Conservation (phyloP, 805 yeast species). For the Geotrichum ghanense region DNA sequence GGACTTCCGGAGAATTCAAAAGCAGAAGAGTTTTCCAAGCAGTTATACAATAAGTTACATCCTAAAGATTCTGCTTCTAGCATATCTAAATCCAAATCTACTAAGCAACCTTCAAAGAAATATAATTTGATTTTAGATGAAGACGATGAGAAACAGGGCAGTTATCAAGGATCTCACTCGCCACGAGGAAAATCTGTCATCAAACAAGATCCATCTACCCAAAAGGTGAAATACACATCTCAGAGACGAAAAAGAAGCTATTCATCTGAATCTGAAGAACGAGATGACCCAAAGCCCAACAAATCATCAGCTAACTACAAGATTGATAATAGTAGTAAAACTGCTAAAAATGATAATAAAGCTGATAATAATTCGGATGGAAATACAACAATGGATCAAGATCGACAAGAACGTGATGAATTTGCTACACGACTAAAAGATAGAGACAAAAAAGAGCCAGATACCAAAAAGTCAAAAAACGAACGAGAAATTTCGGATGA, state of each 20-base stretch:
- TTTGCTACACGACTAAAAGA: conserved; percentile 20
- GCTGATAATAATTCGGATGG: background rate
- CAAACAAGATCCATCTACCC: background rate
- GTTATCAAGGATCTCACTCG: background rate
- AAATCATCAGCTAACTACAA: conserved; percentile 5
- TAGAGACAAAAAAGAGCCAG: conserved; percentile 10
- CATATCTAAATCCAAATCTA: background rate
- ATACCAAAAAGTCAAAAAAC: background rate
- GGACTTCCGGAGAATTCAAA: conserved; percentile 14
- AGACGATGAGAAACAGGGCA: background rate
- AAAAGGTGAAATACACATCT: background rate
- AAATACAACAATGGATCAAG: conserved; percentile 15
- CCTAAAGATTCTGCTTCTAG: background rate
- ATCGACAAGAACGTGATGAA: conserved; percentile 22
- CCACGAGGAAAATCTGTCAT: no score
- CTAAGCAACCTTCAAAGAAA: background rate
- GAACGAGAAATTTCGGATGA: conserved; percentile 4
- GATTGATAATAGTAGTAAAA: no score
- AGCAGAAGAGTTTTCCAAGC: conserved; percentile 11
- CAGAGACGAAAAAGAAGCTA: background rate
- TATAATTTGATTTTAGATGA: background rate
- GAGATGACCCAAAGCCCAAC: conserved; percentile 1
- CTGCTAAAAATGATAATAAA: no score
- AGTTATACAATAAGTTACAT: conserved; percentile 11
- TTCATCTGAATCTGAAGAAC: background rate